phyloP scores from a whole-genome alignment of 2,329 filamentous ascomycete species.

The Aspergillus quadricinctus region DNA sequence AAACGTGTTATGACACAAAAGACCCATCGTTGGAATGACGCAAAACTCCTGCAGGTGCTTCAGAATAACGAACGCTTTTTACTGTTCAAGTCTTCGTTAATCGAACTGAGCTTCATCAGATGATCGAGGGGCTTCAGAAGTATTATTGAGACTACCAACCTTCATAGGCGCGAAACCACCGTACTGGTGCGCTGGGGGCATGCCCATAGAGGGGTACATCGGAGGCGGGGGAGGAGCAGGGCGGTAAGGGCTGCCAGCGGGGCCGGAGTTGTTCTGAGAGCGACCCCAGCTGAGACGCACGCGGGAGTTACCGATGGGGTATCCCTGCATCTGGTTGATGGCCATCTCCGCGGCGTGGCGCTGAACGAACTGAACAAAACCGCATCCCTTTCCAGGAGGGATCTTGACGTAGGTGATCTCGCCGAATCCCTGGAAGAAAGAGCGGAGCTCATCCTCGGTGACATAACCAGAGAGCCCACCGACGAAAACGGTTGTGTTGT shows the following conservation, averaged over 20 bases:
- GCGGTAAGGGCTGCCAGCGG: slow-evolving; percentile 91
- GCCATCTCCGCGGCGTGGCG: slow-evolving; percentile 99
- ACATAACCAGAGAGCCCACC: slow-evolving; percentile 96
- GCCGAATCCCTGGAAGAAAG: slow-evolving; percentile 99
- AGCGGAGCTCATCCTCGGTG: slow-evolving; percentile 98
- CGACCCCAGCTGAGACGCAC: slow-evolving; percentile 97
- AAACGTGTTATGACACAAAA: slow-evolving; percentile 37
- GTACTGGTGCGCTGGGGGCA: slow-evolving; percentile 61
- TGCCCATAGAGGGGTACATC: slow-evolving; percentile 67
- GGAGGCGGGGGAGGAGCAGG: slow-evolving; percentile 75
- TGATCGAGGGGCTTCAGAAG: slow-evolving; percentile 6
- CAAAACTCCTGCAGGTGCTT: slow-evolving; percentile 43
- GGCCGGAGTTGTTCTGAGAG: slow-evolving; percentile 97
- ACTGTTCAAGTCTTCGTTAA: slow-evolving; percentile 21
- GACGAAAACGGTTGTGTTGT: slow-evolving; percentile 99
- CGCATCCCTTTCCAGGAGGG: slow-evolving; percentile 96
- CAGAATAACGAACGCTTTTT: slow-evolving; percentile 39
- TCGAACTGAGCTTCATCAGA: slow-evolving; percentile 6
- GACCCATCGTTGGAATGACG: slow-evolving; percentile 40
- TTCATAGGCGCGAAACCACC: slow-evolving; percentile 64
- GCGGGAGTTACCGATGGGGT: slow-evolving; percentile 97
- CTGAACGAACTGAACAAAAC: slow-evolving; percentile 98
- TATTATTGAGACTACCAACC: slow-evolving; percentile 43
- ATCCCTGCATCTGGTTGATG: slow-evolving; percentile 99
- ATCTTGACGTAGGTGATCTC: slow-evolving; percentile 99